Evolutionary conservation across 163 green algal genomes (phyloP).

Genomic region (Scenedesmus sp.): DNA sequence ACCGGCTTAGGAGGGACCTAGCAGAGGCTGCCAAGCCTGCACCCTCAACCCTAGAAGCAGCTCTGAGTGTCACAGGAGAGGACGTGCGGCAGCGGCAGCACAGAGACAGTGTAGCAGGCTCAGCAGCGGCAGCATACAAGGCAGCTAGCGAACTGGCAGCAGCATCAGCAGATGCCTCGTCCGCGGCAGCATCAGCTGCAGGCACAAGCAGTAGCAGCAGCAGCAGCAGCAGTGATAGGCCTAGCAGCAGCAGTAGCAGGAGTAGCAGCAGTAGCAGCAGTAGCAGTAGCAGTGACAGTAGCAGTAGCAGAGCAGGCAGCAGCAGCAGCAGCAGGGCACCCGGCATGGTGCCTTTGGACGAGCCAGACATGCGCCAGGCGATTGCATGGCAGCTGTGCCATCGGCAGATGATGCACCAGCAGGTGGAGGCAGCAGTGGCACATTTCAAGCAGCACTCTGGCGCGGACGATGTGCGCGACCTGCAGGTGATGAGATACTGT

Average conservation of each 20-base stretch:
- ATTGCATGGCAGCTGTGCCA: conserved; percentile 49
- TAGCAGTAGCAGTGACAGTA: background rate
- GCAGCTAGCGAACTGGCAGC: background rate
- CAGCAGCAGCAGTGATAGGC: background rate
- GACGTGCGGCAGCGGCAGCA: background rate
- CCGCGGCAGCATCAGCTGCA: background rate
- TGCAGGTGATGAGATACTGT: conserved; percentile 17
- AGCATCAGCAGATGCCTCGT: conserved; percentile 21
- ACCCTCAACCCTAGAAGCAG: background rate
- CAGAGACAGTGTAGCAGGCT: background rate
- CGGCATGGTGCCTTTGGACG: background rate
- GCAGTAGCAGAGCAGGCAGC: background rate
- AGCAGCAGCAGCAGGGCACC: background rate
- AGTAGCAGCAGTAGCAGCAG: conserved; percentile 5
- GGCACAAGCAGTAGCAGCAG: background rate
- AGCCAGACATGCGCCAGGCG: conserved; percentile 35
- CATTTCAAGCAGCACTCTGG: conserved; percentile 4
- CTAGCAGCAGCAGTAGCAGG: background rate
- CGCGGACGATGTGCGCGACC: conserved; percentile 38
- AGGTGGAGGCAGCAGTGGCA: conserved; percentile 1
- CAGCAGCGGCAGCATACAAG: background rate
- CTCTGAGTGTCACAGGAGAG: background rate
- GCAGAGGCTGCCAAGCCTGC: conserved; percentile 24
- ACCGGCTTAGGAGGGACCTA: conserved; percentile 35
- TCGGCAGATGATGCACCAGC: conserved; percentile 30